These are phyloP conservation scores for Fusarium nisikadoi DNA, from an alignment of 2,329 filamentous ascomycete species.

Conservation along the genomic window DNA sequence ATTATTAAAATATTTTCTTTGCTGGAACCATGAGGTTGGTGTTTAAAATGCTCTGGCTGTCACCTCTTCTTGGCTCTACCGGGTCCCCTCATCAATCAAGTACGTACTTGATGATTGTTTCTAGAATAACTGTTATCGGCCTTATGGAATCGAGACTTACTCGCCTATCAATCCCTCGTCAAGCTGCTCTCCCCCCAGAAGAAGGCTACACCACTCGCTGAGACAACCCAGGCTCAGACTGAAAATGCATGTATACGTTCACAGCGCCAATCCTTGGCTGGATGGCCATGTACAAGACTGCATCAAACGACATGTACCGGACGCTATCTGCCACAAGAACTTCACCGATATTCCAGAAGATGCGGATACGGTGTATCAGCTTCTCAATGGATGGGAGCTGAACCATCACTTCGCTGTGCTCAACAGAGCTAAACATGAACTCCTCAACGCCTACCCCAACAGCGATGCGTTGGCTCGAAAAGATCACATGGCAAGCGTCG, in stretches of 20 bases:
- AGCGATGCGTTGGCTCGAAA: conserved; percentile 53
- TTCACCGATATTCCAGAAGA: conserved; percentile 44
- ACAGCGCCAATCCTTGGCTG: conserved; percentile 47
- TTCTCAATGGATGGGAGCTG: conserved; percentile 50
- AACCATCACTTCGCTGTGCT: conserved; percentile 49
- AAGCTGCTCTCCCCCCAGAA: conserved; percentile 38
- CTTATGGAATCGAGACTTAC: conserved; percentile 19
- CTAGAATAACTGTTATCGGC: neutral
- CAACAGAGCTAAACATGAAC: conserved; percentile 43
- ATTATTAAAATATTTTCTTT: neutral
- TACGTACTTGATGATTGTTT: conserved; percentile 7
- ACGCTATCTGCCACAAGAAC: conserved; percentile 45
- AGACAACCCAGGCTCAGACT: neutral
- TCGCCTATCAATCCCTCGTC: conserved; percentile 5
- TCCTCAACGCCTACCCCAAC: conserved; percentile 54
- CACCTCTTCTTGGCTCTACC: neutral
- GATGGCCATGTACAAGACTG: conserved; percentile 47
- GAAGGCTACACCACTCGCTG: conserved; percentile 4
- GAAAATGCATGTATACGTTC: conserved; percentile 37
- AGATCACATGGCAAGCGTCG: conserved; percentile 49
- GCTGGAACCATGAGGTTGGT: rapidly evolving
- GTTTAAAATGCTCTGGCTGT: conserved; percentile 4
- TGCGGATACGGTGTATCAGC: conserved; percentile 44
- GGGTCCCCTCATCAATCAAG: neutral
- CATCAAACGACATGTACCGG: conserved; percentile 44